A percentile compares a stretch with the other conserved stretches of the same genome.
phyloP scores from a whole-genome alignment of 352 stramenopile genomes.

The Blastocystis sp. region DNA sequence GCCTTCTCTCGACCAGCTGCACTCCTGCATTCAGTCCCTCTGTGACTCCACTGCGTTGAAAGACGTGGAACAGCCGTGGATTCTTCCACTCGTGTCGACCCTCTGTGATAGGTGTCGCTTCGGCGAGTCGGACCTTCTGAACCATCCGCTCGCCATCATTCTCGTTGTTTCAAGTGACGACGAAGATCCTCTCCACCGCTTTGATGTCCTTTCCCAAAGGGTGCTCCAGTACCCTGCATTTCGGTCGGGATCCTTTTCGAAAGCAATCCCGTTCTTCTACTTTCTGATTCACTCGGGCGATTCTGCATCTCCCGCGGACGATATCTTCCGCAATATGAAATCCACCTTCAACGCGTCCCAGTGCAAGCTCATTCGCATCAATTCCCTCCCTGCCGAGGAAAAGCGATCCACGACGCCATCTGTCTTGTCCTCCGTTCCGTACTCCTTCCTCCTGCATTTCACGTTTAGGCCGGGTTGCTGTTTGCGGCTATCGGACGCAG shows the following conservation, averaged over 20 bases:
- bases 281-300: conserved; percentile 14
- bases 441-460: neutral
- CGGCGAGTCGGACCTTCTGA: conserved; percentile 21
- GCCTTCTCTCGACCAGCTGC: conserved; percentile 16
- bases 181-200: conserved; percentile 27
- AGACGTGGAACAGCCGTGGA: conserved; percentile 25
- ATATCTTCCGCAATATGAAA: conserved; percentile 54
- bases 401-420: neutral
- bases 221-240: conserved; percentile 21
- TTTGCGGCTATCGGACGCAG: neutral
- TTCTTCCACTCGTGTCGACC: conserved; percentile 14
- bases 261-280: conserved; percentile 62
- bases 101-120: conserved; percentile 40
- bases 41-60: neutral
- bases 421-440: neutral
- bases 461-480: neutral
- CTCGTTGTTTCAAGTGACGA: conserved; percentile 43
- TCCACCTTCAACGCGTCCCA: conserved; percentile 36
- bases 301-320: neutral
- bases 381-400: neutral
- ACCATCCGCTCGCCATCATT: conserved; percentile 49
- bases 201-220: conserved; percentile 50
- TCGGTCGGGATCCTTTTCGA: neutral
- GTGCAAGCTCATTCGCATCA: conserved; percentile 46
- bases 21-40: neutral